A percentile compares a stretch with the other conserved stretches of the same genome.
phyloP scores from a whole-genome alignment of 164 flowering plant genomes.

The Vitis labrusca region DNA sequence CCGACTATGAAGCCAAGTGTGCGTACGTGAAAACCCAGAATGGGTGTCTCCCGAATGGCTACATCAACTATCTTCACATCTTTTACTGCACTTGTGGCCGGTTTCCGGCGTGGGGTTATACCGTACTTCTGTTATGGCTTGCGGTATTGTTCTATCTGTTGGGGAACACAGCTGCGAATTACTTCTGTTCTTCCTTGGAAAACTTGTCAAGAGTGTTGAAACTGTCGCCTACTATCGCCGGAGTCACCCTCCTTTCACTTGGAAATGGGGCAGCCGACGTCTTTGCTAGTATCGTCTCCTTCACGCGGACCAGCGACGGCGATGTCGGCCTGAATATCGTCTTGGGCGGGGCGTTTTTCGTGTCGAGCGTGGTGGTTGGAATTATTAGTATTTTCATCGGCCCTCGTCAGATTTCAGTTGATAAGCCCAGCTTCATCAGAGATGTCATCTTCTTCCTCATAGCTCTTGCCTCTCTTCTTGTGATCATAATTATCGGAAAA shows the following conservation, averaged over 20 bases:
- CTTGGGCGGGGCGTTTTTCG: slow-evolving; percentile 66
- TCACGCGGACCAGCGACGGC: slow-evolving; percentile 39
- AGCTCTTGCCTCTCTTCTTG: slow-evolving; percentile 35
- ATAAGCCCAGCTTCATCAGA: slow-evolving; percentile 49
- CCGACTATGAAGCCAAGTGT: slow-evolving; percentile 40
- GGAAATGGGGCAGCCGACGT: slow-evolving; percentile 78
- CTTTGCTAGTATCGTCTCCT: slow-evolving; percentile 59
- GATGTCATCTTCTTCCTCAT: slow-evolving; percentile 58
- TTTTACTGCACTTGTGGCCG: slow-evolving; percentile 56
- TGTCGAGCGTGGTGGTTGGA: slow-evolving; percentile 59
- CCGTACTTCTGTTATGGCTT: slow-evolving; percentile 47
- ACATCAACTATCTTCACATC: slow-evolving; percentile 55
- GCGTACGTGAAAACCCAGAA: slow-evolving; percentile 36
- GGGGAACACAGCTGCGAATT: slow-evolving; percentile 62
- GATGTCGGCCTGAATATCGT: slow-evolving; percentile 61
- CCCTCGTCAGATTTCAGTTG: slow-evolving; percentile 25
- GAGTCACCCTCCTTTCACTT: slow-evolving; percentile 64
- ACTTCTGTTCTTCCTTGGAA: slow-evolving; percentile 63
- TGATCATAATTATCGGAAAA: slow-evolving; percentile 37
- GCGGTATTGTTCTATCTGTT: slow-evolving; percentile 54
- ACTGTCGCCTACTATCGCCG: slow-evolving; percentile 72
- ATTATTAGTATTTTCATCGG: slow-evolving; percentile 36
- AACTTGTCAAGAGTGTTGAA: slow-evolving; percentile 46
- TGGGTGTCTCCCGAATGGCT: slow-evolving; percentile 46
- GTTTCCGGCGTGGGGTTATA: slow-evolving; percentile 40